Evolutionary conservation across 768 basidiomycete species (phyloP).

Genomic region (Imleria badia): DNA sequence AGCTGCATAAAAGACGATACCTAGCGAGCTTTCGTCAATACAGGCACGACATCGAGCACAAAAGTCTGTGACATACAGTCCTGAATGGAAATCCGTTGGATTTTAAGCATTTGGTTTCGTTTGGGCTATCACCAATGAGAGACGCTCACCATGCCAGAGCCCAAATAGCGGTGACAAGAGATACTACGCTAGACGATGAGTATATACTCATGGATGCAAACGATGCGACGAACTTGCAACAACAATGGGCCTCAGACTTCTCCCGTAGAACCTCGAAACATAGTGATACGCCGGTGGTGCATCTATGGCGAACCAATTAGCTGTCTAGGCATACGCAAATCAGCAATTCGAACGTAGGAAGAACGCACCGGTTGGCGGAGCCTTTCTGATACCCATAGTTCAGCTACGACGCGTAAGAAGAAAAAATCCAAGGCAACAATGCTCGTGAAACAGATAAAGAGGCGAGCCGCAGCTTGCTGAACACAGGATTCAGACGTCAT

Average conservation of each 20-base stretch:
- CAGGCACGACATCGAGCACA: not conserved
- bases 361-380: constrained; percentile 13
- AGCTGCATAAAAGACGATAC: constrained; percentile 63
- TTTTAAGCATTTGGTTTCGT: not conserved
- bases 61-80: constrained; percentile 18
- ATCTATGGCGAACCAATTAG: constrained; percentile 24
- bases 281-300: constrained; percentile 59
- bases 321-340: not conserved
- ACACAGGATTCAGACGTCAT: constrained; percentile 20
- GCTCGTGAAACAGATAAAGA: constrained; percentile 1
- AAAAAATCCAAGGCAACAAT: not conserved
- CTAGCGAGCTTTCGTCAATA: constrained; percentile 33
- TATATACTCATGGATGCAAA: not conserved
- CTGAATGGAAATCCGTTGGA: constrained; percentile 1
- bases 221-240: constrained; percentile 38
- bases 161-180: constrained; percentile 56
- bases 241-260: constrained; percentile 64
- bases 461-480: not conserved
- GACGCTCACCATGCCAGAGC: constrained; percentile 58
- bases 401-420: not conserved
- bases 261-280: constrained; percentile 52
- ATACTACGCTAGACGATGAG: constrained; percentile 26
- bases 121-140: too few species aligned
- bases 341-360: not conserved
- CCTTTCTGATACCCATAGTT: constrained; percentile 17